Percentiles rank a stretch among this genome's conserved stretches.
phyloP scores from a whole-genome alignment of 164 flowering plant species.

The Annona cherimola region DNA sequence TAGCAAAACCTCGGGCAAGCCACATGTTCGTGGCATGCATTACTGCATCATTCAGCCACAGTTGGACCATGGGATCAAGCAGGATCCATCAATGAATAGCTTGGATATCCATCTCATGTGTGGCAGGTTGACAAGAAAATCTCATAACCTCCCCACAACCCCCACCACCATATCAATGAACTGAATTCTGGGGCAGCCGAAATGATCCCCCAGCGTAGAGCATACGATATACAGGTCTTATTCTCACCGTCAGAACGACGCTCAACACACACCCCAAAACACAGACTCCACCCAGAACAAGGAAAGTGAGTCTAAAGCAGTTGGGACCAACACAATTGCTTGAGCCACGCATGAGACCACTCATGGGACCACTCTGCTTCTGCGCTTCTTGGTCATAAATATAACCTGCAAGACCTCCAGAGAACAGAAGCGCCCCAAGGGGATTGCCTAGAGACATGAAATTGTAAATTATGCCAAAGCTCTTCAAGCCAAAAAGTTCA shows the following conservation, averaged over 20 bases:
- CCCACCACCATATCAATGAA: constrained; percentile 27
- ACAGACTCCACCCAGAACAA: constrained; percentile 61
- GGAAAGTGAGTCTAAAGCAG: constrained; percentile 67
- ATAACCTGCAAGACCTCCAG: constrained; percentile 67
- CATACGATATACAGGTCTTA: constrained; percentile 75
- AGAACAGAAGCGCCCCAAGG: constrained; percentile 76
- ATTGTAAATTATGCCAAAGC: constrained; percentile 66
- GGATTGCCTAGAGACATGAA: constrained; percentile 72
- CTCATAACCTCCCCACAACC: too few species aligned
- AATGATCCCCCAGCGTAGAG: constrained; percentile 80
- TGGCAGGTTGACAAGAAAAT: too few species aligned
- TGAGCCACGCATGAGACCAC: constrained; percentile 16
- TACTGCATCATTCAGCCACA: too few species aligned
- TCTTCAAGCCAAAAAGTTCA: constrained; percentile 81
- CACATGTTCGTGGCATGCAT: too few species aligned
- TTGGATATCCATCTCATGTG: too few species aligned
- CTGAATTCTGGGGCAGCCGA: constrained; percentile 41
- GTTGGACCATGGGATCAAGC: too few species aligned
- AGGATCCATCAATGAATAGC: too few species aligned
- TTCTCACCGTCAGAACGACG: constrained; percentile 47
- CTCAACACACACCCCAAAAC: constrained; percentile 53
- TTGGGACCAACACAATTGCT: constrained; percentile 53
- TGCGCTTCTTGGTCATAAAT: constrained; percentile 61
- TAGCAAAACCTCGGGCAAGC: too few species aligned
- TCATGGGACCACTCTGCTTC: constrained; percentile 54